Conservation (phyloP, 1,284 basidiomycete genomes). For the Vanrija sp. region DNA sequence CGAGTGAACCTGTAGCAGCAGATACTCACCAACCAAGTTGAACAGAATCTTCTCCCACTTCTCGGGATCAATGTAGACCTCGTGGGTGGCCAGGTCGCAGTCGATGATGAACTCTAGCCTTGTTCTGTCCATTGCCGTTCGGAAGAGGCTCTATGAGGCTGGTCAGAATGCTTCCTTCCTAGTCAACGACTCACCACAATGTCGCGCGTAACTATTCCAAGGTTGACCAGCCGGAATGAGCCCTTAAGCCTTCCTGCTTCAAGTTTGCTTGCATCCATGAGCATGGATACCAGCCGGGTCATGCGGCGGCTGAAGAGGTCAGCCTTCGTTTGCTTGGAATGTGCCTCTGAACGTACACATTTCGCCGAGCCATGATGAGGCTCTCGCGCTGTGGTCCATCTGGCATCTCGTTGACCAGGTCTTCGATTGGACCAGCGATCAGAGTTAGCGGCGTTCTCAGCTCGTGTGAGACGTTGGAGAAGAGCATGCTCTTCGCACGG, state of each 20-base stretch:
- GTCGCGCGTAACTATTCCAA: conserved; percentile 47
- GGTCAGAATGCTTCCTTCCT: neutral
- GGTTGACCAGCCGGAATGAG: conserved; percentile 43
- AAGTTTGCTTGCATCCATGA: conserved; percentile 46
- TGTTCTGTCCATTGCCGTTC: conserved; percentile 32
- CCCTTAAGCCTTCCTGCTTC: conserved; percentile 45
- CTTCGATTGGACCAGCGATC: conserved; percentile 45
- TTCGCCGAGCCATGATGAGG: conserved; percentile 41
- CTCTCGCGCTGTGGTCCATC: conserved; percentile 37
- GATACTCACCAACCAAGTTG: conserved; percentile 39
- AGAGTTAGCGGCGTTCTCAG: conserved; percentile 49
- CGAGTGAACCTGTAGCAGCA: too few species aligned
- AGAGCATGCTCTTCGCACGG: conserved; percentile 43
- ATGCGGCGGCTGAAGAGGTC: conserved; percentile 23
- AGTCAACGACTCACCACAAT: conserved; percentile 30
- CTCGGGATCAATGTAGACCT: conserved; percentile 47
- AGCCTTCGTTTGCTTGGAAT: neutral
- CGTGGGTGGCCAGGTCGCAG: conserved; percentile 34
- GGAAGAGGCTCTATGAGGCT: conserved; percentile 40
- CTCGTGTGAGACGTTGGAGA: conserved; percentile 48
- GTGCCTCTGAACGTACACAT: conserved; percentile 23
- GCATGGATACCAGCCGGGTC: conserved; percentile 42
- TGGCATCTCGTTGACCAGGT: conserved; percentile 29
- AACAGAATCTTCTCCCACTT: conserved; percentile 52
- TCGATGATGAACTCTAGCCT: conserved; percentile 44